These are phyloP conservation scores for carrot (Daucus carota) DNA, from an alignment of 129 eudicot genomes.

Conservation along the genomic window DNA sequence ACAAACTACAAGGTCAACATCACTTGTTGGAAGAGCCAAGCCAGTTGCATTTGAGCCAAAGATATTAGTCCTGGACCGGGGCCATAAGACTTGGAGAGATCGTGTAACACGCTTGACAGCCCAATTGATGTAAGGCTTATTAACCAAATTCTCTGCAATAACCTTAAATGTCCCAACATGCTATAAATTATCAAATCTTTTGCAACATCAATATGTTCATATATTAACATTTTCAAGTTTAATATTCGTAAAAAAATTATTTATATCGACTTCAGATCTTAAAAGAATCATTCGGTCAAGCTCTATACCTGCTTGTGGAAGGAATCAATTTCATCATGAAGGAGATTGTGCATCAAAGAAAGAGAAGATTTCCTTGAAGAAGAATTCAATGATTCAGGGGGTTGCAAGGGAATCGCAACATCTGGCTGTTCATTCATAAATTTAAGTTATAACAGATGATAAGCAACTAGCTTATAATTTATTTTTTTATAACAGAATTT, in stretches of 20 bases:
- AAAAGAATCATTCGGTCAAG: neutral
- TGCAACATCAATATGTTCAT: neutral
- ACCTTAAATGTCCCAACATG: slow-evolving; percentile 25
- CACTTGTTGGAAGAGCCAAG: slow-evolving; percentile 85
- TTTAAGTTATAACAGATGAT: neutral
- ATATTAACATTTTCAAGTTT: neutral
- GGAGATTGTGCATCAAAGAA: slow-evolving; percentile 50
- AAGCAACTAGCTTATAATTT: neutral
- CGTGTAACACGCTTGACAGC: slow-evolving; percentile 92
- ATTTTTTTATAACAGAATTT: neutral
- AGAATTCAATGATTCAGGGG: slow-evolving; percentile 51
- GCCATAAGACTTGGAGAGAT: slow-evolving; percentile 96
- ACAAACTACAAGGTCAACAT: slow-evolving; percentile 93
- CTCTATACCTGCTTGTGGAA: slow-evolving; percentile 69
- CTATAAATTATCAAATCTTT: slow-evolving; percentile 7
- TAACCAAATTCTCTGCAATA: slow-evolving; percentile 59
- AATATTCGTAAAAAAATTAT: neutral
- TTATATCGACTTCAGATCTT: neutral
- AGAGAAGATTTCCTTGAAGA: slow-evolving; percentile 44
- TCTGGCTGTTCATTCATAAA: slow-evolving; percentile 49
- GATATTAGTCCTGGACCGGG: slow-evolving; percentile 81
- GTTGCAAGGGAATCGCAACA: slow-evolving; percentile 78
- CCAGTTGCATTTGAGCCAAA: slow-evolving; percentile 96
- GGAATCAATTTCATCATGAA: slow-evolving; percentile 73
- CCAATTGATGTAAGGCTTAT: slow-evolving; percentile 85